phyloP scores from a whole-genome alignment of 2,329 filamentous ascomycete genomes.

The Ceratocystis harringtonii region DNA sequence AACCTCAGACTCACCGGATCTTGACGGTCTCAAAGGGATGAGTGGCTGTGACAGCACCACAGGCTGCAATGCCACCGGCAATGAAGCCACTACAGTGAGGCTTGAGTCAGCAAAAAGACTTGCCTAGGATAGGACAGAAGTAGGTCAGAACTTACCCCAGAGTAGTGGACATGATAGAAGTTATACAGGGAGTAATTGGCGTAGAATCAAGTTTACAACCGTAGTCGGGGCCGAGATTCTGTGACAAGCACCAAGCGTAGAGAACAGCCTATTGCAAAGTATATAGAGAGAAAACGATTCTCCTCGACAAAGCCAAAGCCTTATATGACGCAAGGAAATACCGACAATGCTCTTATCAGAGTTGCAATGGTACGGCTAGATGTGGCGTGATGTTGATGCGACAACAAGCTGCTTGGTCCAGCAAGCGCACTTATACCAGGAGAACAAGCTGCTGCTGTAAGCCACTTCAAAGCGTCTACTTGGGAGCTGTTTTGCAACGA shows the following conservation, averaged over 20 bases:
- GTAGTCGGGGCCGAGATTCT: too few species aligned
- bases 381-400: neutral
- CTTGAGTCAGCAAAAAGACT: neutral
- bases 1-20: slow-evolving; percentile 55
- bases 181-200: too few species aligned
- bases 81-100: slow-evolving; percentile 58
- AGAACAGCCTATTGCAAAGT: too few species aligned
- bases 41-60: slow-evolving; percentile 91
- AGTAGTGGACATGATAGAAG: too few species aligned
- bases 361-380: neutral
- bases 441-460: too few species aligned
- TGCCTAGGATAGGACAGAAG: neutral
- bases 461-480: neutral
- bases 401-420: neutral
- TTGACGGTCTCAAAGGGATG: slow-evolving; percentile 99
- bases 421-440: neutral
- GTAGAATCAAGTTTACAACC: too few species aligned
- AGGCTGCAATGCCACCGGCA: slow-evolving; percentile 89
- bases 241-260: too few species aligned
- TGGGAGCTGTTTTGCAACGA: too few species aligned
- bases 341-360: neutral
- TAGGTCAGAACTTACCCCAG: too few species aligned
- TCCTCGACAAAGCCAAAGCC: neutral
- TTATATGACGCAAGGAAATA: neutral
- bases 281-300: too few species aligned